Evolutionary conservation across 805 yeast genomes (phyloP).

Genomic region (Candida odintsovae): DNA sequence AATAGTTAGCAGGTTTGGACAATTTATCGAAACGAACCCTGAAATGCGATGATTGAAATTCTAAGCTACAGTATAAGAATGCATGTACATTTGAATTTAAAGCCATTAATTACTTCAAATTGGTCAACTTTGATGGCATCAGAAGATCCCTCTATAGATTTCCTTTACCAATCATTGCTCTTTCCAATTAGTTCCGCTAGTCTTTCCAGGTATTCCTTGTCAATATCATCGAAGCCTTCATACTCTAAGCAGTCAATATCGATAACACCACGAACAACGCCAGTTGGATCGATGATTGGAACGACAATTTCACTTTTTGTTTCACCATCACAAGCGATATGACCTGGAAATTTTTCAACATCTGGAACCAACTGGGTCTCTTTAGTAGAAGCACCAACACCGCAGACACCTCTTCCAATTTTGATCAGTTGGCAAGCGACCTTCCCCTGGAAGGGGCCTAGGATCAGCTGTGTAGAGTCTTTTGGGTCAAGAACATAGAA

Average conservation of each 20-base stretch:
- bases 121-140: too few species aligned
- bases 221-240: conserved; percentile 64
- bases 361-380: conserved; percentile 71
- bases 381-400: conserved; percentile 59
- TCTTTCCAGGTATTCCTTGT: conserved; percentile 50
- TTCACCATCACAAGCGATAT: conserved; percentile 95
- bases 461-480: conserved; percentile 41
- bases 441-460: conserved; percentile 95
- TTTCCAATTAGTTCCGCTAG: conserved; percentile 48
- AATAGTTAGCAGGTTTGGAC: too few species aligned
- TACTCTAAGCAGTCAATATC: conserved; percentile 74
- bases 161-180: conserved; percentile 54
- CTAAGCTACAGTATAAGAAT: too few species aligned
- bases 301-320: conserved; percentile 92
- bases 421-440: conserved; percentile 87
- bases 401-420: conserved; percentile 89
- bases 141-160: too few species aligned
- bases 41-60: too few species aligned
- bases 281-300: conserved; percentile 50
- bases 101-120: too few species aligned
- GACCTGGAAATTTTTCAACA: conserved; percentile 80
- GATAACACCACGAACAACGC: conserved; percentile 61
- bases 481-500: conserved; percentile 53
- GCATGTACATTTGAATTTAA: too few species aligned
- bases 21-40: too few species aligned